Percentiles rank a stretch among this genome's conserved stretches.
These are phyloP conservation scores for Aureobasidium sp. DNA, from an alignment of 2,329 filamentous ascomycete species.

Conservation along the genomic window DNA sequence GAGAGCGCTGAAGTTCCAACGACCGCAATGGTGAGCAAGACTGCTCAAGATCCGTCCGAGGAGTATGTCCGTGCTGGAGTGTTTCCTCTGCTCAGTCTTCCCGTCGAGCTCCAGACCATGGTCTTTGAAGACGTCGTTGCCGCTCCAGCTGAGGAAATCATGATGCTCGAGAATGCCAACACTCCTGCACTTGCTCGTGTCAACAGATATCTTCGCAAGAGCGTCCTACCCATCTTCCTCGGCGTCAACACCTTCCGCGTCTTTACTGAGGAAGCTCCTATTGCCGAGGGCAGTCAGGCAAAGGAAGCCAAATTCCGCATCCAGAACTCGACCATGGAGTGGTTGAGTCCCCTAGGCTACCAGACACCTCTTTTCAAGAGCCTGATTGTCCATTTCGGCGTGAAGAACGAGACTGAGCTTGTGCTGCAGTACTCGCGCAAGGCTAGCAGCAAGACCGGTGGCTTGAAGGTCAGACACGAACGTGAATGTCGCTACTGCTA, in stretches of 20 bases:
- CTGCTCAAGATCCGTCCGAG: not conserved
- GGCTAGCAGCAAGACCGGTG: not conserved
- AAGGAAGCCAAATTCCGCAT: slow-evolving; percentile 2
- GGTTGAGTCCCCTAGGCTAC: not conserved
- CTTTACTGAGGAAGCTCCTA: not conserved
- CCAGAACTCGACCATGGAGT: not conserved
- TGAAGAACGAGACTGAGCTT: not conserved
- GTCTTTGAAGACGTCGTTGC: not conserved
- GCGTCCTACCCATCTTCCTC: not conserved
- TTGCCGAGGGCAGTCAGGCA: not conserved
- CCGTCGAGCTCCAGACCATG: slow-evolving; percentile 1
- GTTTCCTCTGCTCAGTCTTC: not conserved
- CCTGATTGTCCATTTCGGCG: not conserved
- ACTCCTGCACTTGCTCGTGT: not conserved
- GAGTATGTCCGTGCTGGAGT: not conserved
- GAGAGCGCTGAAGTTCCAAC: not conserved
- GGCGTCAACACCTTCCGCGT: not conserved
- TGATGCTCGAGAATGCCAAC: not conserved
- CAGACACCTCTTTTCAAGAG: slow-evolving; percentile 4
- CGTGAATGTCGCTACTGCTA: not conserved
- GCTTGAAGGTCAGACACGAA: not conserved
- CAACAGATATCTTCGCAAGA: not conserved
- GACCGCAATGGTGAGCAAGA: not conserved
- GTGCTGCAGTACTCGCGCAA: not conserved
- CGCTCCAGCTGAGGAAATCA: not conserved